Evolutionary conservation across 345 rosid genomes (phyloP).

Genomic region (Populus alba): DNA sequence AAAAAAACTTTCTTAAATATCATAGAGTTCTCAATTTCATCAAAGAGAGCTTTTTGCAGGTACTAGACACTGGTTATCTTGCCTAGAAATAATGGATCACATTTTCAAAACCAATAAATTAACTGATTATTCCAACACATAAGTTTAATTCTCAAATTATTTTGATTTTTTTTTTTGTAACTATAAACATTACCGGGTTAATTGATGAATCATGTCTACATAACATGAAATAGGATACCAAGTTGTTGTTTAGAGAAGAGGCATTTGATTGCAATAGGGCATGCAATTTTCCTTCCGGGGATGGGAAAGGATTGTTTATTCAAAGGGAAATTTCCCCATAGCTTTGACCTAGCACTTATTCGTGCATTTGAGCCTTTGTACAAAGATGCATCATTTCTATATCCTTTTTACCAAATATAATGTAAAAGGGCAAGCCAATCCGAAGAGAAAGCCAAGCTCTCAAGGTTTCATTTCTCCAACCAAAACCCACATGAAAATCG

Average conservation of each 20-base stretch:
- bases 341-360: neutral
- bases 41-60: rapidly evolving
- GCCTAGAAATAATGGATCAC: rapidly evolving
- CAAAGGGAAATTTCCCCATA: neutral
- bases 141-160: too few species aligned
- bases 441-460: neutral
- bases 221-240: neutral
- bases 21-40: rapidly evolving
- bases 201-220: too few species aligned
- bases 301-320: too few species aligned
- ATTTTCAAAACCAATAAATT: too few species aligned
- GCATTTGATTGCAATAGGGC: too few species aligned
- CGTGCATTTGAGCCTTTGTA: neutral
- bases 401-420: neutral
- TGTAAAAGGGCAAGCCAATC: neutral
- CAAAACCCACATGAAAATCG: neutral
- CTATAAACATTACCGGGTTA: too few species aligned
- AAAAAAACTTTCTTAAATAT: too few species aligned
- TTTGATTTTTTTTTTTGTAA: too few species aligned
- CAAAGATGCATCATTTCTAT: neutral
- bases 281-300: too few species aligned
- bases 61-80: rapidly evolving
- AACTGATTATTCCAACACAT: too few species aligned
- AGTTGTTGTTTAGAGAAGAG: neutral
- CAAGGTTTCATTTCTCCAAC: constrained; percentile 5